phyloP scores from a whole-genome alignment of 345 rosid species.

The Gossypium arboreum region DNA sequence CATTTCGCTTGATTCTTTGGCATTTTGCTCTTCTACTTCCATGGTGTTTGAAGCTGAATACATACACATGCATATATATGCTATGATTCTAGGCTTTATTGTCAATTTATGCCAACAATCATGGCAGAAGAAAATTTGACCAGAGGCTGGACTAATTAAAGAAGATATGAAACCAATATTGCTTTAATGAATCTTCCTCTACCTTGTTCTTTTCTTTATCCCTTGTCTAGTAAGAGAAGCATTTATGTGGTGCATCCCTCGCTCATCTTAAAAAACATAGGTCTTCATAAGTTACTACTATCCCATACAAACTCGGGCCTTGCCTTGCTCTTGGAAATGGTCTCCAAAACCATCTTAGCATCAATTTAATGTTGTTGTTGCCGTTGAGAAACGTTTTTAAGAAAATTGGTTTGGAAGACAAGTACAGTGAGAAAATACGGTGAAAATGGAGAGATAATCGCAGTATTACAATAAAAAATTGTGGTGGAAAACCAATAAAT shows the following conservation, averaged over 20 bases:
- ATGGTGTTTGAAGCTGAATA: neutral
- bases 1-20: neutral
- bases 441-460: no score
- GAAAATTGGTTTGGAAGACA: no score
- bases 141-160: neutral
- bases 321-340: neutral
- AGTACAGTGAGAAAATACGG: no score
- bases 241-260: slow-evolving; percentile 24
- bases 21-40: neutral
- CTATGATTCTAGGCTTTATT: neutral
- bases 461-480: no score
- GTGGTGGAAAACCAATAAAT: no score
- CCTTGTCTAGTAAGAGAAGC: slow-evolving; percentile 16
- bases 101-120: slow-evolving; percentile 2
- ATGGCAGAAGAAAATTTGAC: neutral
- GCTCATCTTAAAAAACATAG: slow-evolving; percentile 24
- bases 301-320: neutral
- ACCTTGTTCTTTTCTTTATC: neutral
- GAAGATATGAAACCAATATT: neutral
- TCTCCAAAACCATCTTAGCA: neutral
- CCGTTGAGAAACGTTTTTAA: no score
- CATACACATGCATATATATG: neutral
- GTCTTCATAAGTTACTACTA: slow-evolving; percentile 17
- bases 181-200: neutral
- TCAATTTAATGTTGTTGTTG: no score